phyloP scores from a whole-genome alignment of 202 grass and related monocot genomes.

The Miscanthus sacchariflorus region DNA sequence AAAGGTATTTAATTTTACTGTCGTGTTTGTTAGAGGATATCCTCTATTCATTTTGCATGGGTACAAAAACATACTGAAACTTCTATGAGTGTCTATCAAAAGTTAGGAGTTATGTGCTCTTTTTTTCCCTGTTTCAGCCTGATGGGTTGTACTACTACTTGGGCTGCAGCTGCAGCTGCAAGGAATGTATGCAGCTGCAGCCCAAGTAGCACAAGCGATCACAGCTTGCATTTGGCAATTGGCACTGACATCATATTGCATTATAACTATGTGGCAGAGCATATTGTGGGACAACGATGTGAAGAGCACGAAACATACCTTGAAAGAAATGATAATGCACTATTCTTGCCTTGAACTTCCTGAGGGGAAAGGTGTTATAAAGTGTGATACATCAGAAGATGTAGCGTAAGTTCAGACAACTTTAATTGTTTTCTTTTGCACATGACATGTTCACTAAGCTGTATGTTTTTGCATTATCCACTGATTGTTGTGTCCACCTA shows the following conservation, averaged over 20 bases:
- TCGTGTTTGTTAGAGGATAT: neutral
- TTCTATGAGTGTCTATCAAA: slow-evolving; percentile 9
- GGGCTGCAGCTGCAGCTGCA: neutral
- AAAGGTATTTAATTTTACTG: slow-evolving; percentile 67
- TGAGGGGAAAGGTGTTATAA: slow-evolving; percentile 89
- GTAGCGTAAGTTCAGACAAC: slow-evolving; percentile 75
- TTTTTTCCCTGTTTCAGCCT: neutral
- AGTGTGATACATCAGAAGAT: slow-evolving; percentile 73
- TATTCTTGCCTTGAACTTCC: slow-evolving; percentile 92
- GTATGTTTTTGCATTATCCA: slow-evolving; percentile 14
- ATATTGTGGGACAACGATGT: slow-evolving; percentile 99
- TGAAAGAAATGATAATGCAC: slow-evolving; percentile 97
- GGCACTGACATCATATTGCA: slow-evolving; percentile 29
- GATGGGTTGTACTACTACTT: neutral
- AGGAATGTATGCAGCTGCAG: too few relatives aligned
- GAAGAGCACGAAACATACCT: slow-evolving; percentile 96
- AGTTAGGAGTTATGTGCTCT: slow-evolving; percentile 17
- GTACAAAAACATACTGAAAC: neutral
- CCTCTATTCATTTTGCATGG: slow-evolving; percentile 11
- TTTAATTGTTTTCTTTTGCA: slow-evolving; percentile 38
- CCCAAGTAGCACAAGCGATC: too few relatives aligned
- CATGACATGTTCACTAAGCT: slow-evolving; percentile 1
- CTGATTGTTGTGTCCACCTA: neutral
- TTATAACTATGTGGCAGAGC: slow-evolving; percentile 62
- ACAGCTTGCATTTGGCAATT: neutral